A percentile compares a stretch with the other conserved stretches of the same genome.
phyloP scores from a whole-genome alignment of 78 protist genomes.

The Anaeramoeba flamelloides region DNA sequence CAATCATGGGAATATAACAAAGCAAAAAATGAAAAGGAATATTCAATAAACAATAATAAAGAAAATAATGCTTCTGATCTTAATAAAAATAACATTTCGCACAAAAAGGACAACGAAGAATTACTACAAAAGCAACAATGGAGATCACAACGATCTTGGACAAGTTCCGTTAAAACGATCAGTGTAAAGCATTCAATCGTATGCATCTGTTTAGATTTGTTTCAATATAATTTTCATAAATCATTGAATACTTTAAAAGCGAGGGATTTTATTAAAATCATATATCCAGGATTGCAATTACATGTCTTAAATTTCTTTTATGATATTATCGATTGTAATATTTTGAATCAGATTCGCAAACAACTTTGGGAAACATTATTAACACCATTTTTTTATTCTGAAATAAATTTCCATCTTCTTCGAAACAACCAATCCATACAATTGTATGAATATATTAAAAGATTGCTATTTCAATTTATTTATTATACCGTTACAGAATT shows the following conservation, averaged over 20 bases:
- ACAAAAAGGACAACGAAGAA: too few species aligned
- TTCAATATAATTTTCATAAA: constrained; percentile 1
- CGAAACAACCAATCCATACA: not conserved
- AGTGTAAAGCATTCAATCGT: not conserved
- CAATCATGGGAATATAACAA: too few species aligned
- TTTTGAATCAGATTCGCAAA: not conserved
- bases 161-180: too few species aligned
- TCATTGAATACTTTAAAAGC: not conserved
- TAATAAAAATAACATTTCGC: too few species aligned
- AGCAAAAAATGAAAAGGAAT: too few species aligned
- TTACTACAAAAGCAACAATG: too few species aligned
- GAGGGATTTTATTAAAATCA: not conserved
- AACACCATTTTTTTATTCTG: not conserved
- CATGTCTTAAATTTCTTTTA: not conserved
- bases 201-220: not conserved
- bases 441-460: not conserved
- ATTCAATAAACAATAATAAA: too few species aligned
- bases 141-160: too few species aligned
- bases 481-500: not conserved
- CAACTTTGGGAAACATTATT: not conserved
- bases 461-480: not conserved
- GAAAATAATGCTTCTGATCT: too few species aligned
- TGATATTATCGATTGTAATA: not conserved
- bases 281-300: not conserved
- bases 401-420: not conserved